Base-by-base conservation (phyloP, 306 rosid species). In the Senna tora region DNA sequence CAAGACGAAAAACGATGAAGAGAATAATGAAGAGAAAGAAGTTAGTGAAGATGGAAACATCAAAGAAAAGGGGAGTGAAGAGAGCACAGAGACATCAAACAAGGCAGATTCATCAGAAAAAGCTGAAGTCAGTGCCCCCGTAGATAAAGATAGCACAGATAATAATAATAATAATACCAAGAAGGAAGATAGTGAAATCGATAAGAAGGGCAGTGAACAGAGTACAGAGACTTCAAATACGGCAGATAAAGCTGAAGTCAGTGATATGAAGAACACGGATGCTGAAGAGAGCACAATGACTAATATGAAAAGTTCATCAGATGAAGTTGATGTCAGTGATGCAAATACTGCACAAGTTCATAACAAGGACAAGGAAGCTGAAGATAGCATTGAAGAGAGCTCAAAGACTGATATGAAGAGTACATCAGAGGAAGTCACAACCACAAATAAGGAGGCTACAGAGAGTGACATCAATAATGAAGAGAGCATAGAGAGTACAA, bases 201-300 rank as follows among this genome's bases (percentile, higher is more conserved):
- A 76, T 2, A 20, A 67, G 65, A 20, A 67, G 65, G 17, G 17
- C 67, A 20, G 15, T 45, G 77, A 4, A 71, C 49, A 75, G 71
- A 70, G 19, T 15, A 43, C 65, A 16, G 28, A 52, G 7, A 81
- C 55, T 66, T 5, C 45, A 75, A 59, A 46, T 59, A 22, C 30
- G 42, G 19, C 78, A 19, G 63, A 54, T 60, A 58, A 71, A 46
- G 57, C 20, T 71, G 78, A 82, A 65, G 36, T 41, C 65, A 49
- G 22, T 21, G 5, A 45, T 28, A 9, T n/a, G 54, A 47, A 69
- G 52, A 45, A 10, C 51, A 61, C 43, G 36, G 66, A 82, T 66
- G 70, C 5, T 66, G 54, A 43, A 71, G 15, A 75, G 71, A 70
- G 19, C 11, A 43, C 65, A 16, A 19, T 43, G 5, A 81, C 55